These are phyloP conservation scores for Coniophora puteana DNA, from an alignment of 1,284 basidiomycete species.

Conservation along the genomic window DNA sequence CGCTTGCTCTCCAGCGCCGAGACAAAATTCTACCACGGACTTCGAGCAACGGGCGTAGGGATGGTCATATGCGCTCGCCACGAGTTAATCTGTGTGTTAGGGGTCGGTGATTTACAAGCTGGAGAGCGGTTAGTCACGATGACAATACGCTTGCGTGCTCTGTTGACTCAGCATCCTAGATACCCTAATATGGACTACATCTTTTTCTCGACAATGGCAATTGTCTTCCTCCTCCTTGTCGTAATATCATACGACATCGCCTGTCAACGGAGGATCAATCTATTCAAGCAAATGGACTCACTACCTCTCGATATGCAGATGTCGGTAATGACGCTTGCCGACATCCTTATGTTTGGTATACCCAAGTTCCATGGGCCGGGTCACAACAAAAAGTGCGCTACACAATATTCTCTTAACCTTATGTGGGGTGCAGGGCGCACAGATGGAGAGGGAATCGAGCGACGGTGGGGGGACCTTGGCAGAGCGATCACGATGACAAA, in stretches of 20 bases:
- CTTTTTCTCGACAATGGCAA: conserved; percentile 16
- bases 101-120: conserved; percentile 19
- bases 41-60: conserved; percentile 13
- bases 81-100: conserved; percentile 10
- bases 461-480: conserved; percentile 11
- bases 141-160: background rate
- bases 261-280: too few species aligned
- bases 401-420: conserved; percentile 10
- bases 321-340: background rate
- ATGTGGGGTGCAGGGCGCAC: conserved; percentile 3
- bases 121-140: conserved; percentile 16
- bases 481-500: conserved; percentile 6
- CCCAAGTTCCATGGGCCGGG: conserved; percentile 13
- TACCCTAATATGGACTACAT: conserved; percentile 31
- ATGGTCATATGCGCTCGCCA: conserved; percentile 13
- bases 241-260: conserved; percentile 32
- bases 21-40: conserved; percentile 4
- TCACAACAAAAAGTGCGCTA: conserved; percentile 8
- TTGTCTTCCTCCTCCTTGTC: conserved; percentile 27
- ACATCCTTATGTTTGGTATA: background rate
- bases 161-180: too few species aligned
- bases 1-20: conserved; percentile 14
- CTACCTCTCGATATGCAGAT: conserved; percentile 16
- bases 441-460: conserved; percentile 15
- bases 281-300: too few species aligned